phyloP scores from a whole-genome alignment of 352 stramenopile genomes.

The Phytophthora europaea region DNA sequence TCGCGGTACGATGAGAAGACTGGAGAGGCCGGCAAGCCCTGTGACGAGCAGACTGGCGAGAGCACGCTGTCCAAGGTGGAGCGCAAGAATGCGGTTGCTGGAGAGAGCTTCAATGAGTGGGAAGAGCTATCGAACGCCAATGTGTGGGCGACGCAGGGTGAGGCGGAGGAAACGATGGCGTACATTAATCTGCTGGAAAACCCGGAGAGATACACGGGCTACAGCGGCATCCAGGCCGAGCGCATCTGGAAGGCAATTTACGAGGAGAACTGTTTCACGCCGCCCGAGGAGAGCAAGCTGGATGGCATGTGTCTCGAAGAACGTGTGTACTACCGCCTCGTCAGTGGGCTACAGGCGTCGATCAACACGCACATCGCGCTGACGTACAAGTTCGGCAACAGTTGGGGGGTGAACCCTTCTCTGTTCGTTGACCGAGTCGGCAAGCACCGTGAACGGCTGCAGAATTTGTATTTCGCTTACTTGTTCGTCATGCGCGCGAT shows the following conservation, averaged over 20 bases:
- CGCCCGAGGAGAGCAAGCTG: constrained; percentile 67
- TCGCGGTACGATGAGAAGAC: constrained; percentile 3
- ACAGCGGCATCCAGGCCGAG: constrained; percentile 92
- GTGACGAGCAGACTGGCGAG: constrained; percentile 76
- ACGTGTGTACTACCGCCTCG: constrained; percentile 97
- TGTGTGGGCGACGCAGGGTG: constrained; percentile 69
- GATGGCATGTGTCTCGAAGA: constrained; percentile 93
- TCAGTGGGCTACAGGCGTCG: constrained; percentile 96
- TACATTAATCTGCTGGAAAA: constrained; percentile 98
- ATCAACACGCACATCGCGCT: constrained; percentile 96
- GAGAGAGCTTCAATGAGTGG: constrained; percentile 71
- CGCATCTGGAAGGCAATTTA: constrained; percentile 99
- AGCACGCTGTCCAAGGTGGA: constrained; percentile 81
- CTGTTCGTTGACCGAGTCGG: constrained; percentile 92
- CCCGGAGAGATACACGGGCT: constrained; percentile 98
- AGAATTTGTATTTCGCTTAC: constrained; percentile 99
- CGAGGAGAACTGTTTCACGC: constrained; percentile 97
- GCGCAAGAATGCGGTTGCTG: constrained; percentile 75
- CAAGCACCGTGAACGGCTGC: constrained; percentile 94
- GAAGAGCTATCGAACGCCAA: constrained; percentile 66
- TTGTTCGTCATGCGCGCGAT: constrained; percentile 97
- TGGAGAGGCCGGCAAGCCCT: constrained; percentile 49
- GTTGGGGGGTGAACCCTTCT: constrained; percentile 79
- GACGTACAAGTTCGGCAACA: constrained; percentile 80
- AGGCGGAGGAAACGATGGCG: constrained; percentile 72